A percentile compares a stretch with the other conserved stretches of the same genome.
These are phyloP conservation scores for Ogataea methylovora DNA, from an alignment of 805 yeast genomes.

Conservation along the genomic window DNA sequence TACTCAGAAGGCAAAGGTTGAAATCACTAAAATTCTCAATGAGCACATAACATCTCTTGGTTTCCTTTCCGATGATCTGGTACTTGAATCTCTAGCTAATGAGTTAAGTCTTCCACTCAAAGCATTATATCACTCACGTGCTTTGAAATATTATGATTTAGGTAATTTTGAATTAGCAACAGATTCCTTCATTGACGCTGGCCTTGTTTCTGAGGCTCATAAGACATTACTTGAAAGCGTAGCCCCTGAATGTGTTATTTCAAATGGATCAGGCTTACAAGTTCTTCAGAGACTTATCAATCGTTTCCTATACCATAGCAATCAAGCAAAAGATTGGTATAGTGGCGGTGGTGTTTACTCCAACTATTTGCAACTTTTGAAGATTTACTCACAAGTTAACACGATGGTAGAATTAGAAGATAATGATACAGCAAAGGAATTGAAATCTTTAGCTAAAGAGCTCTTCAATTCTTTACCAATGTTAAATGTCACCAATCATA, in stretches of 20 bases:
- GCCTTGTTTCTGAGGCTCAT: slow-evolving; percentile 58
- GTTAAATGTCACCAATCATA: slow-evolving; percentile 28
- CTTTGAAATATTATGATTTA: slow-evolving; percentile 41
- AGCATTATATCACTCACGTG: slow-evolving; percentile 49
- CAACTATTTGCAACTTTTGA: slow-evolving; percentile 33
- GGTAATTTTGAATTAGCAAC: slow-evolving; percentile 56
- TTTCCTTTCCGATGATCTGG: slow-evolving; percentile 19
- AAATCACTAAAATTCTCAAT: slow-evolving; percentile 31
- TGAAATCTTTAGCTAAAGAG: slow-evolving; percentile 23
- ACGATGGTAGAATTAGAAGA: too few relatives aligned
- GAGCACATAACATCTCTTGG: slow-evolving; percentile 22
- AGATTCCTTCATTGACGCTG: slow-evolving; percentile 54
- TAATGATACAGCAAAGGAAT: slow-evolving; percentile 4
- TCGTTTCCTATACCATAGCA: slow-evolving; percentile 32
- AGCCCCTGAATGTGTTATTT: slow-evolving; percentile 67
- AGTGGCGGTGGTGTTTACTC: slow-evolving; percentile 53
- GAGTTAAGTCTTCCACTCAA: slow-evolving; percentile 40
- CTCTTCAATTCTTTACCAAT: slow-evolving; percentile 40
- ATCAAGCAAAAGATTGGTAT: slow-evolving; percentile 45
- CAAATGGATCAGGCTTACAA: slow-evolving; percentile 25
- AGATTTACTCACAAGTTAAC: slow-evolving; percentile 7
- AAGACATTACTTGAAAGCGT: slow-evolving; percentile 42
- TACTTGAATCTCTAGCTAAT: slow-evolving; percentile 29
- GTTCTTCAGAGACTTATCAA: slow-evolving; percentile 29
- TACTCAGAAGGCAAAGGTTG: slow-evolving; percentile 35